Conservation (phyloP, 2,329 filamentous ascomycete species). For the Microsporum ferrugineum region DNA sequence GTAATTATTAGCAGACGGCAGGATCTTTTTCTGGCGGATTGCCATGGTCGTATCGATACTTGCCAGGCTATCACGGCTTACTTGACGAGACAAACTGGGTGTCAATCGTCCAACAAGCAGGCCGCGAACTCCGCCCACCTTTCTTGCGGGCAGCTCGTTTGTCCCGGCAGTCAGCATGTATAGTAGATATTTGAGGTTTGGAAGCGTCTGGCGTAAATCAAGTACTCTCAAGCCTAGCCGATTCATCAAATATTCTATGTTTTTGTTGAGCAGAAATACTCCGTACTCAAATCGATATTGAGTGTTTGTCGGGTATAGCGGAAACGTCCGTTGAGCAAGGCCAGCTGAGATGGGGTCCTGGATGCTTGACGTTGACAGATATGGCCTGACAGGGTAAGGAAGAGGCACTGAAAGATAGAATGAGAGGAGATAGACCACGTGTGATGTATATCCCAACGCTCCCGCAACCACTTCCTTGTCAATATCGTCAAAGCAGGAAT, state of each 20-base stretch:
- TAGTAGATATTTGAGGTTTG: constrained; percentile 85
- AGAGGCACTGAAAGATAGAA: constrained; percentile 70
- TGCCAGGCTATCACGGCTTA: constrained; percentile 30
- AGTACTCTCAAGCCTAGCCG: constrained; percentile 64
- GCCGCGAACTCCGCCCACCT: constrained; percentile 42
- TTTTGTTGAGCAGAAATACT: constrained; percentile 92
- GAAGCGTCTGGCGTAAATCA: constrained; percentile 82
- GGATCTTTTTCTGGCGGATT: not conserved
- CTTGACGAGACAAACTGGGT: constrained; percentile 27
- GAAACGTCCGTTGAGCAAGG: constrained; percentile 57
- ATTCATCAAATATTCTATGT: constrained; percentile 63
- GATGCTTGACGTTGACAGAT: constrained; percentile 63
- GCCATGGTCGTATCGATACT: constrained; percentile 5
- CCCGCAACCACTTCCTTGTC: constrained; percentile 61
- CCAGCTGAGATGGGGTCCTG: constrained; percentile 56
- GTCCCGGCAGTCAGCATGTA: constrained; percentile 79
- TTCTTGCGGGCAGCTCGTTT: constrained; percentile 46
- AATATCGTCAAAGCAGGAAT: constrained; percentile 61
- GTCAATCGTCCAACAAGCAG: constrained; percentile 30
- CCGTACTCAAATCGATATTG: constrained; percentile 92
- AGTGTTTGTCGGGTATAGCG: constrained; percentile 62
- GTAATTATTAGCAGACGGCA: not conserved
- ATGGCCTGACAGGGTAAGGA: constrained; percentile 64
- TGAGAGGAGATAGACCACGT: constrained; percentile 63
- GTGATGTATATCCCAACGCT: constrained; percentile 67